Evolutionary conservation across 2,329 filamentous ascomycete genomes (phyloP), one percentile per base, ranked within the genome.

Genomic region (Cadophora gregata): DNA sequence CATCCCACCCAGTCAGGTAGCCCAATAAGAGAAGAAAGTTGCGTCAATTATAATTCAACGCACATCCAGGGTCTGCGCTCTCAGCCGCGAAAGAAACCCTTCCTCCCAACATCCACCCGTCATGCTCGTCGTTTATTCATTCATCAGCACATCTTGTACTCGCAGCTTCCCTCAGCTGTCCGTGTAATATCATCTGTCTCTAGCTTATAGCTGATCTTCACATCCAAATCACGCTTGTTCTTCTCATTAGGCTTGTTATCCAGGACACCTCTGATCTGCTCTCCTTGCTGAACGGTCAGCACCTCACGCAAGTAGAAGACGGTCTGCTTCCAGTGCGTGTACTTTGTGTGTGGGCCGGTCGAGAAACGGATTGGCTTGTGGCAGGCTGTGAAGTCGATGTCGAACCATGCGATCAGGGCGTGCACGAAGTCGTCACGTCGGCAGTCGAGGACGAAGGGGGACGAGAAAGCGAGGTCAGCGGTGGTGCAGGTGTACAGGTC

Each of bases 271-370:
- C 83, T 81, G 67, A 99, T 85, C 75, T 87, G 85, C 84, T 99
- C 96, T 65, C 91, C 93, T 77, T 93, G 86, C 80, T 97, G 90
- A 45, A 97, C 93, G 21, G 94, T 98, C 71, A 99, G 83, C 38
- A 97, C 92, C 74, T 99, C 94, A 76, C 92, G 88, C 70, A 99
- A 85, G 83, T 99, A 99, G 83, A 99, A 98, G 70, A 99, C 96
- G 14, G 96, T 99, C 85, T 99, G 96, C 84, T 99, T 99, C 96
- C 96, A 99, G 86, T 99, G 96, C 21, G 96, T 99, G 83, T 98
- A 98, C 83, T 97, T 98, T 75, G 95, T 96, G 82, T 98, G 96
- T 31, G 96, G 96, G 25, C 96, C 96, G 21, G 96, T 99, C 63
- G 93, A 97, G 86, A 99, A 99, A 77, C 90, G 88, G 78, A 99